Percentiles rank a stretch among this genome's conserved stretches.
Conservation (phyloP, 371 early-diverging fungal species). For the Rhizopus delemar region DNA sequence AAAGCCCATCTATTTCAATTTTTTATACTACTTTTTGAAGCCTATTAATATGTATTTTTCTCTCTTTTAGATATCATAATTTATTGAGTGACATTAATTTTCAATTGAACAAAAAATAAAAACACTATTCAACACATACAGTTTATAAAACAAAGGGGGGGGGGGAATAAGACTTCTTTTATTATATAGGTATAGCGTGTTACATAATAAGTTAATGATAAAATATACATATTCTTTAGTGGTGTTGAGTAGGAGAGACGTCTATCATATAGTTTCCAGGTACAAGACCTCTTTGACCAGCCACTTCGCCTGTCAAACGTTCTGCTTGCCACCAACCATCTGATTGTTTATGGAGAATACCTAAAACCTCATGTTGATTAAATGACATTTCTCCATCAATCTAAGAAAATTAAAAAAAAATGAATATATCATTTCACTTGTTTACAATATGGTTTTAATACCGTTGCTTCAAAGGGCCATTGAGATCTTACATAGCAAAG, state of each 20-base stretch:
- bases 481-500: conserved; percentile 28
- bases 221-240: not conserved
- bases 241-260: not conserved
- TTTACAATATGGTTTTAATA: conserved; percentile 5
- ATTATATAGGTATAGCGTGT: no score
- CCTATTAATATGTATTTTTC: not conserved
- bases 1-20: not conserved
- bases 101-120: no score
- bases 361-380: conserved; percentile 39
- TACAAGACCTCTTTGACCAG: conserved; percentile 41
- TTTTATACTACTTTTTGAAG: not conserved
- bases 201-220: not conserved
- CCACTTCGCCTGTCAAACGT: conserved; percentile 20
- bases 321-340: conserved; percentile 60
- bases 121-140: no score
- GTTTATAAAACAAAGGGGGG: no score
- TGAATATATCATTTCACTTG: not conserved
- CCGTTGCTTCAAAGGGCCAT: conserved; percentile 41
- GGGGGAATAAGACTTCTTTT: no score
- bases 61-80: not conserved
- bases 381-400: conserved; percentile 46
- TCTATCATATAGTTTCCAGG: conserved; percentile 52
- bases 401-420: conserved; percentile 12
- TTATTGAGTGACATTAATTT: not conserved
- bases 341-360: conserved; percentile 39